These are phyloP conservation scores for Lecanoromycetidae sp. DNA, from an alignment of 2,329 filamentous ascomycete genomes.

Conservation along the genomic window DNA sequence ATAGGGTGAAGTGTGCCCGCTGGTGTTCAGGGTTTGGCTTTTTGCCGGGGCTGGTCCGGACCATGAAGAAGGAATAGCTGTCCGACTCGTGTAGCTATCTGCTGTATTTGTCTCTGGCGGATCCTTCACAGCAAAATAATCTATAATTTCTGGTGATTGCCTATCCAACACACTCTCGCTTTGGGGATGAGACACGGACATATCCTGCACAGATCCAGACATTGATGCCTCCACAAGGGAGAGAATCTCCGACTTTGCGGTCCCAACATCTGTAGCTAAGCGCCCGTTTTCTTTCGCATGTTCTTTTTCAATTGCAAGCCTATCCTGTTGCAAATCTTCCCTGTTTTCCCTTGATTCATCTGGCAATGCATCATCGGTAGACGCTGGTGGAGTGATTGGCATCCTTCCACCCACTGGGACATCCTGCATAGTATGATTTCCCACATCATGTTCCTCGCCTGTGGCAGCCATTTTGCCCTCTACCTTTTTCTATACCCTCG, in stretches of 20 bases:
- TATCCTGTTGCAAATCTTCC: not conserved
- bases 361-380: not conserved
- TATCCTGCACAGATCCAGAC: not conserved
- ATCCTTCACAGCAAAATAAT: constrained; percentile 8
- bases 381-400: not conserved
- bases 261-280: not conserved
- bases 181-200: not conserved
- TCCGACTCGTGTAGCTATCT: too few species aligned
- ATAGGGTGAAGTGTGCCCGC: too few species aligned
- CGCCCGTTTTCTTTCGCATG: not conserved
- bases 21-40: too few species aligned
- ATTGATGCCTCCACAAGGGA: not conserved
- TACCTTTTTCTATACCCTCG: not conserved
- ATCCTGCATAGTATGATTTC: not conserved
- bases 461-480: constrained; percentile 1
- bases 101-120: not conserved
- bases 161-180: not conserved
- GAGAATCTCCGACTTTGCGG: not conserved
- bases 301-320: not conserved
- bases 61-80: too few species aligned
- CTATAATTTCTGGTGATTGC: not conserved
- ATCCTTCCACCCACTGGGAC: not conserved
- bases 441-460: not conserved
- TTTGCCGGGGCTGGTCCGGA: too few species aligned
- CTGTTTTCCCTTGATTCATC: not conserved